Evolutionary conservation across 2,329 filamentous ascomycete genomes (phyloP), one percentile per base, ranked within the genome.

Genomic region (Westerdykella sp.): DNA sequence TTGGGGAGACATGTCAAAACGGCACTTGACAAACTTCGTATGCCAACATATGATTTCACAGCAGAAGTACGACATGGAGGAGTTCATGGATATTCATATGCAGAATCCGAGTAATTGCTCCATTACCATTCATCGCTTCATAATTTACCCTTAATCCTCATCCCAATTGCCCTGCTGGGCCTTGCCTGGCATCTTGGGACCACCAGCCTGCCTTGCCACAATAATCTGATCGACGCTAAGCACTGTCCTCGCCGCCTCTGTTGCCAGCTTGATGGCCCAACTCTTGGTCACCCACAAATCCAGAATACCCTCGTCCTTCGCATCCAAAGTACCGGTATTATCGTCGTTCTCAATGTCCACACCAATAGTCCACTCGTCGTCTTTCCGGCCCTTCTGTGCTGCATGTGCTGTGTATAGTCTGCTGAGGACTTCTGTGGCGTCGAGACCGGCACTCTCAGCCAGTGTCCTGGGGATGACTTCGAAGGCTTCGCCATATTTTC

Each of bases 201-300:
- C 93, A 63, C 93, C 93, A 38, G 94, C 93, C 73, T 97, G 93
- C 72, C 91, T 83, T 50, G 94, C 90, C 45, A 98, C 93, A 65
- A 98, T 98, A 64, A 98, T 98, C 73, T 98, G 94, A 70, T 98
- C 93, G 32, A 98, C 93, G 38, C 89, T 95, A 52, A 98, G 75
- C 23, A 98, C 85, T 38, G 93, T 98, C 60, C 93, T 80, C 41
- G 89, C 91, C 34, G 93, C 85, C 71, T 98, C 93, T 18, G 91
- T 96, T 31, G 93, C 94, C 52, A 98, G 77, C 73, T 93, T 93
- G 69, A 98, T 95, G 37, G 93, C 93, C 91, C 90, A 97, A 63
- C 83, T 84, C 79, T 98, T 98, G 53, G 85, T 83, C 48, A 90
- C 81, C 72, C 97, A 78, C 35, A 98, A 77, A 66, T 98, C 94